Evolutionary conservation across 768 basidiomycete genomes (phyloP), one percentile per base, ranked within the genome.

Genomic region (Neoboletus brunneissimus): DNA sequence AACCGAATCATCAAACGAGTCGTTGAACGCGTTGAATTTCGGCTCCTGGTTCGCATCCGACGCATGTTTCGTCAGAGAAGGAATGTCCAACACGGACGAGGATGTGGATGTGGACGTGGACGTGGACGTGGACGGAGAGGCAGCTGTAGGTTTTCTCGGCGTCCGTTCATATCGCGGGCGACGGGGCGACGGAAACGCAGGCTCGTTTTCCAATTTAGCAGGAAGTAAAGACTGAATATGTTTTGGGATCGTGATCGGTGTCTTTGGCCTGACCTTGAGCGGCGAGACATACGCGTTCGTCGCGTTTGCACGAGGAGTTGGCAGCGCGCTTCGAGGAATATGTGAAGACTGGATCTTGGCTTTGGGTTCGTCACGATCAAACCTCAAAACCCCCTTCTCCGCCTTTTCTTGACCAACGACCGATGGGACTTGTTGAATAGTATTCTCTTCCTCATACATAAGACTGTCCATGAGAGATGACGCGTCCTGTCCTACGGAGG

Each of bases 151-250:
- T 60, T 68, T 71, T 55, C 56, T 65, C 2, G 67, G 70, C n/a
- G 70, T 67, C 31, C 72, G 63, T 34, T 68, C 57, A 42, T 56
- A 66, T 51, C 69, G 60, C 25, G 64, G 68, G n/a, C 64, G 58
- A 74, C 68, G 52, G 32, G 78, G 53, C 68, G 74, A 20, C 81
- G 81, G 18, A 18, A 81, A 72, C 29, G 77, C 75, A 7, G 84
- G 79, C 56, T 83, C 82, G 18, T 79, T 77, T 4, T 91, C 79
- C 70, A 95, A 83, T 34, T 91, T 86, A 4, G 77, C 67, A 0
- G 85, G 79, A 8, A 89, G 76, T 65, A 87, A 85, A 1, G 86
- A 84, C 54, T 88, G 88, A 13, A 77, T 72, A 31, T 72, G 72
- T 58, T 82, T 84, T 20, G 71, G 69, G n/a, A 71, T 64, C 20